Conservation (phyloP, 2,329 filamentous ascomycete genomes). For the Venturia oleaginea region DNA sequence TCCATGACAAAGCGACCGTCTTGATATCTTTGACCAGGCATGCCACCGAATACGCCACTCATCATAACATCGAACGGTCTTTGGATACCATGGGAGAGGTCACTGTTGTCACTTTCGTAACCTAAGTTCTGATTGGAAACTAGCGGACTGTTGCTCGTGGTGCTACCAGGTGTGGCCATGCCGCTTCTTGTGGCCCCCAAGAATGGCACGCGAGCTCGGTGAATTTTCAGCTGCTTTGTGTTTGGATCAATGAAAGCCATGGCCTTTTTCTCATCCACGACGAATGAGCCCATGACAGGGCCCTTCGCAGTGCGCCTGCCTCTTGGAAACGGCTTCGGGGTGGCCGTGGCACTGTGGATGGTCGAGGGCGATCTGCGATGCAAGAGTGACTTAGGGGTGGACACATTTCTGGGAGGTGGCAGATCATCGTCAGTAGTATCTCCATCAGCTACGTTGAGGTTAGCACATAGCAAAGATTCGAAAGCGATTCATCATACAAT, state of each 20-base stretch:
- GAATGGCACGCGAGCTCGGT: conserved; percentile 13
- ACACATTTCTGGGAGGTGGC: conserved; percentile 38
- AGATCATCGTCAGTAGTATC: conserved; percentile 53
- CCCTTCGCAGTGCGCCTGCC: conserved; percentile 17
- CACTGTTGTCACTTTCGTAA: conserved; percentile 29
- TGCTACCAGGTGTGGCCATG: conserved; percentile 20
- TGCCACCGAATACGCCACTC: conserved; percentile 52
- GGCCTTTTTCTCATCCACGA: conserved; percentile 23
- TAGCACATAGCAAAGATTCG: conserved; percentile 31
- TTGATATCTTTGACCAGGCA: conserved; percentile 35
- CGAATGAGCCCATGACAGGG: conserved; percentile 26
- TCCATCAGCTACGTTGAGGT: conserved; percentile 47
- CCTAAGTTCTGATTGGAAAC: conserved; percentile 26
- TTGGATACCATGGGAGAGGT: conserved; percentile 26
- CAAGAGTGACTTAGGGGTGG: conserved; percentile 40
- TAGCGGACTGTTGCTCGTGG: conserved; percentile 31
- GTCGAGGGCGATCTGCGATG: conserved; percentile 40
- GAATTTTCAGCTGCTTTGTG: conserved; percentile 22
- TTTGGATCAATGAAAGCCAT: conserved; percentile 25
- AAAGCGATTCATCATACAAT: conserved; percentile 40
- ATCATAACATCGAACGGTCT: conserved; percentile 63
- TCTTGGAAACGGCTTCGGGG: conserved; percentile 29
- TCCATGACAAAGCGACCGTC: conserved; percentile 13
- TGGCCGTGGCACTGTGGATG: conserved; percentile 26
- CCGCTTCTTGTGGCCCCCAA: background rate